Evolutionary conservation across 805 yeast genomes (phyloP).

Genomic region (Trichomonascus vanleenenianus): DNA sequence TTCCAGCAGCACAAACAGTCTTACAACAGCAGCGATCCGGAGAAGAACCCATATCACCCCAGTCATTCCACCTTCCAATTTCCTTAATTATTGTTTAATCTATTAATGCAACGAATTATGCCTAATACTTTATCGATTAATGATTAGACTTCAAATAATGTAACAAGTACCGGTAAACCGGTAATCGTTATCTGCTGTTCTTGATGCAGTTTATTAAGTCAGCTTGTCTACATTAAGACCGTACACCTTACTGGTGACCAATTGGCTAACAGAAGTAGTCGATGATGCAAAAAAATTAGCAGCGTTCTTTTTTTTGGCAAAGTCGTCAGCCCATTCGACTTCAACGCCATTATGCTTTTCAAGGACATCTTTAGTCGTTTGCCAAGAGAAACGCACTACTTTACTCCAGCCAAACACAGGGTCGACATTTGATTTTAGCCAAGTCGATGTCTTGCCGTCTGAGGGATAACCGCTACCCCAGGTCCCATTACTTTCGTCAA

Average conservation of each 20-base stretch:
- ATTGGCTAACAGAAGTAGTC: background rate
- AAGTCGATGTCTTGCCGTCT: constrained; percentile 76
- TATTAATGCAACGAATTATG: too few species aligned
- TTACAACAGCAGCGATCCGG: too few species aligned
- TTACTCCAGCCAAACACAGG: constrained; percentile 80
- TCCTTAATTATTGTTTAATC: too few species aligned
- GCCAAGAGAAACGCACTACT: constrained; percentile 86
- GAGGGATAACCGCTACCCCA: constrained; percentile 95
- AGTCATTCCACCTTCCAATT: too few species aligned
- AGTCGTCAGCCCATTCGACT: constrained; percentile 18
- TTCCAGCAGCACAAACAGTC: too few species aligned
- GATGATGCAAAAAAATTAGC: background rate
- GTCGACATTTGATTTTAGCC: constrained; percentile 62
- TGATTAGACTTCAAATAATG: too few species aligned
- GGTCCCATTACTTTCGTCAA: constrained; percentile 22
- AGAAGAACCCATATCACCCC: too few species aligned
- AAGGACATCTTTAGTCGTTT: constrained; percentile 73
- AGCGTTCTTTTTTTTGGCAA: constrained; percentile 2
- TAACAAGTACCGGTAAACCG: too few species aligned
- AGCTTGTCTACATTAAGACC: background rate
- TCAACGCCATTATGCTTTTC: constrained; percentile 26
- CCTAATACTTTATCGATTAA: too few species aligned
- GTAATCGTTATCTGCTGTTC: too few species aligned
- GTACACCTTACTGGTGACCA: background rate
- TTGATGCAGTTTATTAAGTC: background rate